Percentiles rank a stretch among this genome's conserved stretches.
Conservation (phyloP, 2,329 filamentous ascomycete species). For the Didymella pomorum region DNA sequence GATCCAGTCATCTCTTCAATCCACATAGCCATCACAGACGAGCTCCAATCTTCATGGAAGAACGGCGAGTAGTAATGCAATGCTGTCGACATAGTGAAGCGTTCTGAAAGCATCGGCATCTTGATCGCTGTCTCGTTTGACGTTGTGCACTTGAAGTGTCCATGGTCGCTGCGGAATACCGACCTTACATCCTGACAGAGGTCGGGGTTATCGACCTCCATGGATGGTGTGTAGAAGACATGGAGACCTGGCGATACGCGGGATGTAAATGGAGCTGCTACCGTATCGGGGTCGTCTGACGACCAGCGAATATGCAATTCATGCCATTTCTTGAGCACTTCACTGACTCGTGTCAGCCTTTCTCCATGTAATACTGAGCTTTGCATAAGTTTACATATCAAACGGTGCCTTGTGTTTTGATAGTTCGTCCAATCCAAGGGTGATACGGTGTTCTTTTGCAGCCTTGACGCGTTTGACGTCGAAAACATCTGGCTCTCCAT, state of each 20-base stretch:
- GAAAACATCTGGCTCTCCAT: conserved; percentile 54
- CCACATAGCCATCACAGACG: neutral
- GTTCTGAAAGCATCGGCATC: conserved; percentile 63
- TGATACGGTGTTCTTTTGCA: conserved; percentile 80
- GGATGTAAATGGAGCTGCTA: conserved; percentile 75
- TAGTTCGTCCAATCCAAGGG: conserved; percentile 75
- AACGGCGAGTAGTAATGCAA: conserved; percentile 72
- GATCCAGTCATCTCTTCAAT: neutral
- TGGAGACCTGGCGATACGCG: conserved; percentile 82
- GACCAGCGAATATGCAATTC: conserved; percentile 84
- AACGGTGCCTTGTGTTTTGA: conserved; percentile 54
- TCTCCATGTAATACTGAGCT: neutral
- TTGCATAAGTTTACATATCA: conserved; percentile 1
- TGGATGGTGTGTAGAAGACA: conserved; percentile 73
- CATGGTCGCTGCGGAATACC: conserved; percentile 22
- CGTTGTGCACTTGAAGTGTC: conserved; percentile 61
- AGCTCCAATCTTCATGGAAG: conserved; percentile 10
- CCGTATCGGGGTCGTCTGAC: conserved; percentile 64
- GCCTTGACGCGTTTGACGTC: conserved; percentile 69
- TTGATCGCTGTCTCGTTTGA: conserved; percentile 68
- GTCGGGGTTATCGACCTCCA: conserved; percentile 39
- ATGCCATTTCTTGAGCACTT: conserved; percentile 69
- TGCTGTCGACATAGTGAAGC: conserved; percentile 68
- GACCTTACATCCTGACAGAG: conserved; percentile 12
- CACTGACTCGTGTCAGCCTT: conserved; percentile 49